phyloP scores from a whole-genome alignment of 345 rosid genomes.

The Dovyalis caffra region DNA sequence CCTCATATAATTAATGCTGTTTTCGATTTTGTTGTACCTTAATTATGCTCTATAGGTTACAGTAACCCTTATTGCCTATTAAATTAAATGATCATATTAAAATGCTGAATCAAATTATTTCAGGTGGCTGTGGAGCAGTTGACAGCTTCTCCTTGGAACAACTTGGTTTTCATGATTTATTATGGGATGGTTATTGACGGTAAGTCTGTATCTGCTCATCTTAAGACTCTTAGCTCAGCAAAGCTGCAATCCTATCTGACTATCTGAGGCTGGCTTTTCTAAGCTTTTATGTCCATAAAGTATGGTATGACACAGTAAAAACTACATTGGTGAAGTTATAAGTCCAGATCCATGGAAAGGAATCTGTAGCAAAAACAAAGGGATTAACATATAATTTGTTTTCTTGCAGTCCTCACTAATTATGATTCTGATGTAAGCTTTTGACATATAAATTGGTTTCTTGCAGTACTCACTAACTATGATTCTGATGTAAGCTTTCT shows the following conservation, averaged over 20 bases:
- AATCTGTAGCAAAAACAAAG: neutral
- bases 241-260: neutral
- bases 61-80: neutral
- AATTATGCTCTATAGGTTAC: too few species aligned
- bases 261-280: neutral
- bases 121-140: slow-evolving; percentile 79
- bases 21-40: neutral
- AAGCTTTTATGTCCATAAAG: neutral
- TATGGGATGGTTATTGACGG: slow-evolving; percentile 72
- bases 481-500: neutral
- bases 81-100: neutral
- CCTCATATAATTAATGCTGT: neutral
- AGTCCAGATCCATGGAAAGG: neutral
- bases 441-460: neutral
- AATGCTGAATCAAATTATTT: slow-evolving; percentile 6
- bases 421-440: too few species aligned
- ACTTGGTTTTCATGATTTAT: slow-evolving; percentile 77
- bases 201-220: slow-evolving; percentile 26
- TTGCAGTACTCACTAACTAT: too few species aligned
- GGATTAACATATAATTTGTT: neutral
- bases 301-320: neutral
- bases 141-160: slow-evolving; percentile 90
- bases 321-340: neutral
- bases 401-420: neutral
- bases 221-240: neutral